A percentile compares a stretch with the other conserved stretches of the same genome.
These are phyloP conservation scores for Lipomyces yarrowii DNA, from an alignment of 1,139 yeast species.

Conservation along the genomic window DNA sequence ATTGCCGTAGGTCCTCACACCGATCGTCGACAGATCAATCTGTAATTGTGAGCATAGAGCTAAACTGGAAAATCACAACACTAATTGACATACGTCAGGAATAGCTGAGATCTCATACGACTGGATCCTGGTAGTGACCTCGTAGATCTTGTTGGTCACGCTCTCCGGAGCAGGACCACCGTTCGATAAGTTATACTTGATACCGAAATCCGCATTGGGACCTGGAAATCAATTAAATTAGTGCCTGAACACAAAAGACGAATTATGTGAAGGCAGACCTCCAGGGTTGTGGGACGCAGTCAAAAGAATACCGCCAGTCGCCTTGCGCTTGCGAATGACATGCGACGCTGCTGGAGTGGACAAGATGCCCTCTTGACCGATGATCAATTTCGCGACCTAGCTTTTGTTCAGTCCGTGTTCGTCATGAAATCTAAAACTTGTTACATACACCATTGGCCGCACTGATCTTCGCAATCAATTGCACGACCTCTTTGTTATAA, in stretches of 20 bases:
- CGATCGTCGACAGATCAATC: conserved; percentile 64
- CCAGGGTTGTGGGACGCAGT: conserved; percentile 99
- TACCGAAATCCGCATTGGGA: conserved; percentile 88
- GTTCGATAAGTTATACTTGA: conserved; percentile 89
- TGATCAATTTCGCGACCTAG: conserved; percentile 63
- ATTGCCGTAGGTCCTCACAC: conserved; percentile 50
- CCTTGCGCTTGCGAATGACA: conserved; percentile 72
- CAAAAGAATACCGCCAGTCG: conserved; percentile 93
- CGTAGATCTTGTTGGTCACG: conserved; percentile 85
- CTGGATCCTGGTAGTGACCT: conserved; percentile 60
- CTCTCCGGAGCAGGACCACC: conserved; percentile 99
- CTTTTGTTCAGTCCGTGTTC: no score
- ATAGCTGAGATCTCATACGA: conserved; percentile 56
- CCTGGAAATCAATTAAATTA: conserved; percentile 41
- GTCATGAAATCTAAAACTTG: not conserved
- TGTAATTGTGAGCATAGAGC: conserved; percentile 25
- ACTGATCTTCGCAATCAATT: conserved; percentile 76
- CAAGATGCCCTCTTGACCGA: conserved; percentile 85
- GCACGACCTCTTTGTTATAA: conserved; percentile 81
- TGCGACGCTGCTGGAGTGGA: conserved; percentile 97
- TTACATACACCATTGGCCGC: conserved; percentile 80
- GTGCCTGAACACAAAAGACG: conserved; percentile 40
- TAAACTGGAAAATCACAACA: not conserved
- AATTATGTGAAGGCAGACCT: conserved; percentile 16
- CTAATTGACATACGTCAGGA: conserved; percentile 22